phyloP scores from a whole-genome alignment of 2,329 filamentous ascomycete species.

The Xylaria sp. region DNA sequence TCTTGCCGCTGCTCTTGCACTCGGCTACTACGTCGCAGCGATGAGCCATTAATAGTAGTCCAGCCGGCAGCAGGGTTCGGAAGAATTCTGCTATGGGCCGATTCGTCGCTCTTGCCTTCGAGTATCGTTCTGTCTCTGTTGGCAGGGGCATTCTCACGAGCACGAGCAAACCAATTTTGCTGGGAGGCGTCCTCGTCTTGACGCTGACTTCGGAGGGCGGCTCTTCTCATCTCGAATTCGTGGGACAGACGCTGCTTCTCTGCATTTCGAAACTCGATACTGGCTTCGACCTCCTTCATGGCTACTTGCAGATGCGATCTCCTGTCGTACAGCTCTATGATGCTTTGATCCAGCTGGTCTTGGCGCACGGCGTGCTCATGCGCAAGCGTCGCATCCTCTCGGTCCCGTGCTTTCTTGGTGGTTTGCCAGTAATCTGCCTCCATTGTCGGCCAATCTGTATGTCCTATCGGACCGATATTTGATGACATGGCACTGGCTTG shows the following conservation, averaged over 20 bases:
- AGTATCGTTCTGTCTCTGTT: constrained; percentile 39
- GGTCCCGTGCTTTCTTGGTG: constrained; percentile 40
- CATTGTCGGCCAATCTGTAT: constrained; percentile 42
- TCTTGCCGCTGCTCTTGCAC: constrained; percentile 48
- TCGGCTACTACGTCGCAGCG: constrained; percentile 43
- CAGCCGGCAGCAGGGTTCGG: constrained; percentile 43
- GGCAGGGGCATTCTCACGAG: constrained; percentile 34
- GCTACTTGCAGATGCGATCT: constrained; percentile 42
- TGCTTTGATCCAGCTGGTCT: constrained; percentile 39
- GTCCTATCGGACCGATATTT: constrained; percentile 37
- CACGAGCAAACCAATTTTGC: constrained; percentile 40
- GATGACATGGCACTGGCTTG: constrained; percentile 41
- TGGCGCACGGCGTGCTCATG: constrained; percentile 41
- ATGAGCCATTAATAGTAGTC: constrained; percentile 49
- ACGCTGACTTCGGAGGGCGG: constrained; percentile 37
- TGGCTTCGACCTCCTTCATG: constrained; percentile 36
- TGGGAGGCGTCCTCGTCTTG: constrained; percentile 44
- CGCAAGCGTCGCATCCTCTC: constrained; percentile 42
- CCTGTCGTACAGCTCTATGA: constrained; percentile 43
- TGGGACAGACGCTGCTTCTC: constrained; percentile 44
- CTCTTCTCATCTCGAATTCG: constrained; percentile 40
- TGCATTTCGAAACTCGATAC: constrained; percentile 43
- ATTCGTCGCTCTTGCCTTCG: constrained; percentile 34
- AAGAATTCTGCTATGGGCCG: constrained; percentile 36
- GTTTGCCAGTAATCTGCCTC: constrained; percentile 44